These are phyloP conservation scores for Huntiella decipiens DNA, from an alignment of 2,329 filamentous ascomycete species.

Conservation along the genomic window DNA sequence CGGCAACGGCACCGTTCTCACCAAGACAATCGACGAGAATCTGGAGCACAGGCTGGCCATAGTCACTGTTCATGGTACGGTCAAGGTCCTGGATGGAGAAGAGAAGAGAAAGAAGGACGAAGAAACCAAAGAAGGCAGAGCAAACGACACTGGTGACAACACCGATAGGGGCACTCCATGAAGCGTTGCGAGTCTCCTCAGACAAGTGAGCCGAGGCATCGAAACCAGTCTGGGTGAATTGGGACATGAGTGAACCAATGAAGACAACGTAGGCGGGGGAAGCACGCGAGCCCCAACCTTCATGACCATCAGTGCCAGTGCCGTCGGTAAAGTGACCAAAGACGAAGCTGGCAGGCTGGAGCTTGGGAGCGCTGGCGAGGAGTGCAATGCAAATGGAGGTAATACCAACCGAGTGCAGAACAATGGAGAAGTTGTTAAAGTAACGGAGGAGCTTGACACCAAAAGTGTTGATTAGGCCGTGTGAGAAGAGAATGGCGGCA, in stretches of 20 bases:
- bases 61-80: conserved; percentile 23
- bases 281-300: conserved; percentile 34
- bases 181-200: conserved; percentile 37
- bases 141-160: conserved; percentile 37
- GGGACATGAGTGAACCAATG: conserved; percentile 32
- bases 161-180: conserved; percentile 37
- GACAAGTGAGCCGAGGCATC: conserved; percentile 37
- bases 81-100: conserved; percentile 41
- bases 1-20: conserved; percentile 32
- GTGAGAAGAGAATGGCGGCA: conserved; percentile 33
- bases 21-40: conserved; percentile 39
- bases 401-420: conserved; percentile 34
- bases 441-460: conserved; percentile 35
- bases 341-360: conserved; percentile 35
- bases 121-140: conserved; percentile 38
- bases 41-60: conserved; percentile 36
- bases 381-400: conserved; percentile 34
- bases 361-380: conserved; percentile 36
- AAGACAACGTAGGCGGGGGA: conserved; percentile 34
- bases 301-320: conserved; percentile 25
- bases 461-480: conserved; percentile 37
- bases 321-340: conserved; percentile 34
- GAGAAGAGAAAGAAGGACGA: conserved; percentile 35
- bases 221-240: conserved; percentile 32
- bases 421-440: conserved; percentile 36